phyloP scores from a whole-genome alignment of 495 filamentous ascomycete species.

The Astrothelium macrocarpum region DNA sequence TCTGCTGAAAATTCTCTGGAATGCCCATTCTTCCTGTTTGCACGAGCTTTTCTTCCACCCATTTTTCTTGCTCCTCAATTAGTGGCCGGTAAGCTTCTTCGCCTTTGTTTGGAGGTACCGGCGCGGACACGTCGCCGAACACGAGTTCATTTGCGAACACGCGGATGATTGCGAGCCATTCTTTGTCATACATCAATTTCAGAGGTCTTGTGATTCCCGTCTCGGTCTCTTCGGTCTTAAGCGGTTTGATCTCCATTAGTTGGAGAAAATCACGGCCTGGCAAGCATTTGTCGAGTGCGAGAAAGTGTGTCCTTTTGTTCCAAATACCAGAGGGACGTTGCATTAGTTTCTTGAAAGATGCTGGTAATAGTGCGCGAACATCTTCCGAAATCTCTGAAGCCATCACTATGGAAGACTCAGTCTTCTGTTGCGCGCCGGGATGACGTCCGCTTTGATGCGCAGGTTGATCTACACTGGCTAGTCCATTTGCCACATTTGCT shows the following conservation, averaged over 20 bases:
- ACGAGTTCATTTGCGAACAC: slow-evolving; percentile 52
- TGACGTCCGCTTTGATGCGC: neutral
- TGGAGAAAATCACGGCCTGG: slow-evolving; percentile 73
- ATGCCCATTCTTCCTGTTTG: slow-evolving; percentile 48
- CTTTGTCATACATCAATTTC: slow-evolving; percentile 70
- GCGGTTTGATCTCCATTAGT: slow-evolving; percentile 49
- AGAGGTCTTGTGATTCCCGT: slow-evolving; percentile 23
- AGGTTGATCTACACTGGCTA: neutral
- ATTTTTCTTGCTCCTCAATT: slow-evolving; percentile 56
- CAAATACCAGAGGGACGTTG: slow-evolving; percentile 45
- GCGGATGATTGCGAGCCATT: slow-evolving; percentile 90
- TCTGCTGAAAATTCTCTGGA: slow-evolving; percentile 65
- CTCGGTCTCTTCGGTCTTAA: slow-evolving; percentile 15
- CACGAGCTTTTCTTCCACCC: slow-evolving; percentile 64
- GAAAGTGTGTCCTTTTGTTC: slow-evolving; percentile 71
- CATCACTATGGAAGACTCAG: neutral
- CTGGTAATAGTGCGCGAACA: slow-evolving; percentile 56
- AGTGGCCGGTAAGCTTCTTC: slow-evolving; percentile 51
- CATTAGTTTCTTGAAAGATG: slow-evolving; percentile 40
- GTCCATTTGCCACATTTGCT: neutral
- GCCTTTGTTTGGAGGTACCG: slow-evolving; percentile 43
- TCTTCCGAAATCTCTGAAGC: slow-evolving; percentile 40
- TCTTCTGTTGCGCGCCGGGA: neutral
- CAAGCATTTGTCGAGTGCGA: slow-evolving; percentile 84
- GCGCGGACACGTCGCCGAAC: slow-evolving; percentile 46